A percentile compares a stretch with the other conserved stretches of the same genome.
phyloP scores from a whole-genome alignment of 495 filamentous ascomycete genomes.

The Xylaria flabelliformis region DNA sequence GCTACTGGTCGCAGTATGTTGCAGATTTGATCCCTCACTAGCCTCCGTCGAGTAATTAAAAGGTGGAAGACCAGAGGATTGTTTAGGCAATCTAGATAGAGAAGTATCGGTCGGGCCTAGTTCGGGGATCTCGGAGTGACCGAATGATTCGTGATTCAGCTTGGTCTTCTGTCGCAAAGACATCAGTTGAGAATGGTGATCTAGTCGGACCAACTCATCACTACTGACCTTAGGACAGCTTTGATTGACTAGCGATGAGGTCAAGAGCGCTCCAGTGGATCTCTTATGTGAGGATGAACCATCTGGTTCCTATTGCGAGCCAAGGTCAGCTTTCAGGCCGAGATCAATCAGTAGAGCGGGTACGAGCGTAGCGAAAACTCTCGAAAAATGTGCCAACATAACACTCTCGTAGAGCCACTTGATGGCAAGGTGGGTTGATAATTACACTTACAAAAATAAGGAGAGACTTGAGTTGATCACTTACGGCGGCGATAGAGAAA shows the following conservation, averaged over 20 bases:
- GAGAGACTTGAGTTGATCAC: constrained; percentile 38
- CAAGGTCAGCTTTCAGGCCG: constrained; percentile 24
- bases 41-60: constrained; percentile 6
- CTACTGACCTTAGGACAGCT: constrained; percentile 49
- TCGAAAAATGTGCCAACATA: not conserved
- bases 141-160: constrained; percentile 50
- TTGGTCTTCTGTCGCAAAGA: constrained; percentile 52
- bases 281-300: constrained; percentile 47
- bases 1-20: constrained; percentile 56
- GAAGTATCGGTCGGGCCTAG: constrained; percentile 63
- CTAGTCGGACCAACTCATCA: not conserved
- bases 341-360: not conserved
- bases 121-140: constrained; percentile 40
- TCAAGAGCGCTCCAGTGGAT: constrained; percentile 49
- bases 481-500: constrained; percentile 39
- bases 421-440: constrained; percentile 5
- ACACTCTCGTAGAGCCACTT: not conserved
- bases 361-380: not conserved
- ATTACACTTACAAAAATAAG: constrained; percentile 37
- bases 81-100: constrained; percentile 71
- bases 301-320: constrained; percentile 31
- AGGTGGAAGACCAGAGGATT: constrained; percentile 57
- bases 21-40: constrained; percentile 36
- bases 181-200: constrained; percentile 38
- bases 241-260: constrained; percentile 59